These are phyloP conservation scores for Backusella morwellensis DNA, from an alignment of 192 early-diverging fungal genomes.

Conservation along the genomic window DNA sequence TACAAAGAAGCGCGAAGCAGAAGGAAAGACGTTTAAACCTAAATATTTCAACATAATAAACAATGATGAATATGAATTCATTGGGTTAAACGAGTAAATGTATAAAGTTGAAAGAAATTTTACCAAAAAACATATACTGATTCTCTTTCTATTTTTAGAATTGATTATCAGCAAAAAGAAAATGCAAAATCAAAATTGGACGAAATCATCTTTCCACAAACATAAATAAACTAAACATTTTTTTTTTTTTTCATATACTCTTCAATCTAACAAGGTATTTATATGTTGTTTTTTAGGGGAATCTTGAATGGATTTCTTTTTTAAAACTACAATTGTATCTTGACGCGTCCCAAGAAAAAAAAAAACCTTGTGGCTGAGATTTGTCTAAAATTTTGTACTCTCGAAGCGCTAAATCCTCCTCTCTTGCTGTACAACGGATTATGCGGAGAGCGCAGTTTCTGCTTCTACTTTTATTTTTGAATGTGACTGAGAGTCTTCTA, in stretches of 20 bases:
- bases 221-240: neutral
- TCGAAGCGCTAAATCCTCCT: neutral
- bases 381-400: neutral
- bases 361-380: neutral
- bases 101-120: neutral
- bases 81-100: slow-evolving; percentile 14
- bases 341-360: neutral
- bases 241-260: neutral
- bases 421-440: no score
- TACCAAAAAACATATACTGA: neutral
- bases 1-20: slow-evolving; percentile 23
- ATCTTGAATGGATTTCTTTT: no score
- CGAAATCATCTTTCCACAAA: neutral
- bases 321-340: neutral
- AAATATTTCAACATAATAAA: slow-evolving; percentile 31
- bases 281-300: no score
- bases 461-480: no score
- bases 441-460: neutral
- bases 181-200: slow-evolving; percentile 6
- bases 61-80: slow-evolving; percentile 25
- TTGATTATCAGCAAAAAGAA: slow-evolving; percentile 8
- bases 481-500: no score
- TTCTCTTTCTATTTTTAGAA: neutral
- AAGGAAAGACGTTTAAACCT: slow-evolving; percentile 19
- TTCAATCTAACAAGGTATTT: neutral